These are phyloP conservation scores for Solanum rostratum DNA, from an alignment of 257 asterid genomes.

Conservation along the genomic window DNA sequence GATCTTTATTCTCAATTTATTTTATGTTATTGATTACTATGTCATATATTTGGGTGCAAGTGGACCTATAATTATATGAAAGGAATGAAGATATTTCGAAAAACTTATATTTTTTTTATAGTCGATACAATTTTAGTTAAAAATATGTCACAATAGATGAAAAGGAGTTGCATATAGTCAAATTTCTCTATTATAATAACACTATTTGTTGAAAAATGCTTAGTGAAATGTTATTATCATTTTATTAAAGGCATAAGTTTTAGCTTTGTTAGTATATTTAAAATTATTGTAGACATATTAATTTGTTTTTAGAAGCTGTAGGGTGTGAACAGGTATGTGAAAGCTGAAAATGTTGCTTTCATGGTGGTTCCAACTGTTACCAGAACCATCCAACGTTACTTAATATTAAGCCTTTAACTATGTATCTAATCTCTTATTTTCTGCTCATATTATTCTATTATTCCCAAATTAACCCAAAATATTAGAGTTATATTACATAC, in stretches of 20 bases:
- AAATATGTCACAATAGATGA: background rate
- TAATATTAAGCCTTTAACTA: background rate
- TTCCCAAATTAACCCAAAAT: background rate
- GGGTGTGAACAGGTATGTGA: background rate
- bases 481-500: background rate
- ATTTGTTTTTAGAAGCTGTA: background rate
- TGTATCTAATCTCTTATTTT: background rate
- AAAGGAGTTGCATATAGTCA: background rate
- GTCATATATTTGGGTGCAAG: background rate
- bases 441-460: background rate
- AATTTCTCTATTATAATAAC: background rate
- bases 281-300: background rate
- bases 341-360: background rate
- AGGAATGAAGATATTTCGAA: background rate
- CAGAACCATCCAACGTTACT: background rate
- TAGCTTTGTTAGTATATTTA: background rate
- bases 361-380: conserved; percentile 1
- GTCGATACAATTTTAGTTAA: background rate
- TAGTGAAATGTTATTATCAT: background rate
- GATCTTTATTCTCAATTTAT: background rate
- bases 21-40: background rate
- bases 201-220: background rate
- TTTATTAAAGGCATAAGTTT: background rate
- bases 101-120: background rate
- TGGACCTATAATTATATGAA: background rate